phyloP scores from a whole-genome alignment of 352 stramenopile species.

The Globisporangium spinosum region DNA sequence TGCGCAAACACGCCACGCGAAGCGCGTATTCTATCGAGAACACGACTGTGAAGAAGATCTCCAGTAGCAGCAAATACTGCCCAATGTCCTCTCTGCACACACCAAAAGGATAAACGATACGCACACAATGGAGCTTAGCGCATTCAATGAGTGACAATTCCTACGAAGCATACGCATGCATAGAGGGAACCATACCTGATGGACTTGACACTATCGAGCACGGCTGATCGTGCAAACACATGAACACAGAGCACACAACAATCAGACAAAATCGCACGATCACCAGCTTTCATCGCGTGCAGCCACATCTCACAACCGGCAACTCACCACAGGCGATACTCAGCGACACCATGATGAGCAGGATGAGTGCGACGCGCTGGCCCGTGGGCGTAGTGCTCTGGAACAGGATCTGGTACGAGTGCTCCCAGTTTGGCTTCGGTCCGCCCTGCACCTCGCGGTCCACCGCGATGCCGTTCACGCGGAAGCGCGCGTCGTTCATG shows the following conservation, averaged over 20 bases:
- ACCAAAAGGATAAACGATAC: neutral
- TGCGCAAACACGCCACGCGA: slow-evolving; percentile 57
- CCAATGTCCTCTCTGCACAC: slow-evolving; percentile 48
- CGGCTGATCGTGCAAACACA: slow-evolving; percentile 26
- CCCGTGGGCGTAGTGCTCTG: slow-evolving; percentile 65
- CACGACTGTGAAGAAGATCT: slow-evolving; percentile 76
- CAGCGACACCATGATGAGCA: slow-evolving; percentile 67
- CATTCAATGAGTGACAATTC: neutral
- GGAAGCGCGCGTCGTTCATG: slow-evolving; percentile 45
- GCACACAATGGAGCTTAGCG: neutral
- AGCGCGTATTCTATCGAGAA: slow-evolving; percentile 79
- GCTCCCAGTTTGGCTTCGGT: slow-evolving; percentile 58
- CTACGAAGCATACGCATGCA: neutral
- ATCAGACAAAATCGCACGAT: neutral
- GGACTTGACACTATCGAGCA: slow-evolving; percentile 65
- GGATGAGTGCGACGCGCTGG: slow-evolving; percentile 56
- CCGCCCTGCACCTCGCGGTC: slow-evolving; percentile 69
- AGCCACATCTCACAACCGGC: neutral
- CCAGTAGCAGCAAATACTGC: slow-evolving; percentile 57
- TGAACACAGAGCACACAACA: neutral
- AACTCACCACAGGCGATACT: slow-evolving; percentile 57
- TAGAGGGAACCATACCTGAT: slow-evolving; percentile 34
- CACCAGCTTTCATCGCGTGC: neutral
- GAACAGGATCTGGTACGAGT: slow-evolving; percentile 72
- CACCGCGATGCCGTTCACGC: slow-evolving; percentile 74